Base-by-base conservation (phyloP, 2,329 filamentous ascomycete genomes). In the Metarhizium album region DNA sequence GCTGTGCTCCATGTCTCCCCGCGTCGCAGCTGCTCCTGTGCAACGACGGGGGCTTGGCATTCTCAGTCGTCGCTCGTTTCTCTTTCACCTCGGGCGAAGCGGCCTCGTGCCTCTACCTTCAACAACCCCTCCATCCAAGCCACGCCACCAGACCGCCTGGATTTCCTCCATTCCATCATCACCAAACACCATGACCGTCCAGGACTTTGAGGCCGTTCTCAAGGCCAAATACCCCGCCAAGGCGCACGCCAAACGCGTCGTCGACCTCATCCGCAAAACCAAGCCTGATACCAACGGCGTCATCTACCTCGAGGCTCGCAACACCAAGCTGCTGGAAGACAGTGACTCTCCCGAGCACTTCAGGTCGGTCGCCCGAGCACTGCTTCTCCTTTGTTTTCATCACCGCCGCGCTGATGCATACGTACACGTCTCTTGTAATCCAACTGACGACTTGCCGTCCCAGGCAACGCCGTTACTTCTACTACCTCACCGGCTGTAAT, bases 381-480 rank as follows among this genome's bases (percentile, higher is more conserved):
- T 29, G 27, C 14, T 24, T 13, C 4, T 14, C 33, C 1, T n/a
- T 16, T 35, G 7, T 16, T 13, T 16, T 35, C 4, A 16, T 13
- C 33, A n/a, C 33, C 16, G 33, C 14, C 33, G 4, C 27, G 13
- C 14, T 37, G n/a, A 37, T n/a, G n/a, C n/a, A 18, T 37, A 18
- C 16, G 8, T 20, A 2, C 37, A 20, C 11, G 37, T 40, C 7
- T 4, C 16, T n/a, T n/a, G n/a, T n/a, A 29, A 29, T 29, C 37
- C 37, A n/a, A 50, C 49, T 33, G 1, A 11, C 31, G 24, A 4
- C 9, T 46, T n/a, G n/a, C n/a, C n/a, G n/a, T n/a, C n/a, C 22
- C 58, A 90, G 88, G 57, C 90, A 96, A 70, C 87, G 90, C 55
- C 84, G 93, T 50, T 87, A 83, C 67, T 98, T 98, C 73, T 96